Evolutionary conservation across 1,284 basidiomycete genomes (phyloP).

Genomic region (Tylopilus sp.): DNA sequence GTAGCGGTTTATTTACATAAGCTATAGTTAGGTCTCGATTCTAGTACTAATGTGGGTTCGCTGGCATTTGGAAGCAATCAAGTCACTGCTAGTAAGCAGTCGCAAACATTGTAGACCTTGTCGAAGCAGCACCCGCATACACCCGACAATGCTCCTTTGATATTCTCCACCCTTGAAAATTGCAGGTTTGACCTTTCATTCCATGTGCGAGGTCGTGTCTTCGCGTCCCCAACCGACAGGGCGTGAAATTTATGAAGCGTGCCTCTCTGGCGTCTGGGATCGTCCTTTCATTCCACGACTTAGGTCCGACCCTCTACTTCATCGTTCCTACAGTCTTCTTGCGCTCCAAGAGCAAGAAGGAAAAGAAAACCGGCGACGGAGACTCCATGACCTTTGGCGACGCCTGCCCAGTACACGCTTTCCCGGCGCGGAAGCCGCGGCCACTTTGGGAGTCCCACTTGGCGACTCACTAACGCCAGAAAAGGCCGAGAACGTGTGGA

Average conservation of each 20-base stretch:
- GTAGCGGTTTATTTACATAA: constrained; percentile 33
- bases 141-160: constrained; percentile 32
- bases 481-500: constrained; percentile 62
- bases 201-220: constrained; percentile 26
- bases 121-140: constrained; percentile 11
- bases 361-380: constrained; percentile 51
- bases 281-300: constrained; percentile 56
- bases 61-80: constrained; percentile 25
- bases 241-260: constrained; percentile 51
- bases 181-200: constrained; percentile 21
- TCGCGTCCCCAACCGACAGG: constrained; percentile 28
- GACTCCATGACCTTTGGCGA: constrained; percentile 59
- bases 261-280: constrained; percentile 49
- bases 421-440: constrained; percentile 28
- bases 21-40: constrained; percentile 18
- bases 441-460: constrained; percentile 19
- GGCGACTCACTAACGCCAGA: constrained; percentile 54
- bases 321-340: constrained; percentile 46
- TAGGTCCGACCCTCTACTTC: constrained; percentile 47
- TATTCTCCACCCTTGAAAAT: constrained; percentile 7
- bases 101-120: constrained; percentile 30
- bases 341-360: constrained; percentile 67
- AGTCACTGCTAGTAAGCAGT: constrained; percentile 29
- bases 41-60: constrained; percentile 11
- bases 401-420: constrained; percentile 43